Evolutionary conservation across 805 yeast species (phyloP).

Genomic region (Nakazawaea pomicola): DNA sequence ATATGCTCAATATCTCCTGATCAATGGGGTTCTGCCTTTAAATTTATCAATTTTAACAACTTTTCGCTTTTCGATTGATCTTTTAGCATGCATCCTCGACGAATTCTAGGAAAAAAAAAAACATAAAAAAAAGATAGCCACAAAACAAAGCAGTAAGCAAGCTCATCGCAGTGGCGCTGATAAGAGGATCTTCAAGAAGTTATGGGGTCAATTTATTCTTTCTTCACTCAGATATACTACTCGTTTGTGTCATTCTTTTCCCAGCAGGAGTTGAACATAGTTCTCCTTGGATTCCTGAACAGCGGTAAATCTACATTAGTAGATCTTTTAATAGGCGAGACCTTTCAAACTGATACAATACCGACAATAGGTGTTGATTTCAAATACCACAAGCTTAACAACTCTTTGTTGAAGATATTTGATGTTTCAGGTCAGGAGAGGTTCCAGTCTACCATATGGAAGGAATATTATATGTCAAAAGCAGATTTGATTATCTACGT

Average conservation of each 20-base stretch:
- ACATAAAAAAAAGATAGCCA: no score
- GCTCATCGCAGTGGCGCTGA: no score
- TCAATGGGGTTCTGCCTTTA: no score
- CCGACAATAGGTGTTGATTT: conserved; percentile 21
- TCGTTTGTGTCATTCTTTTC: conserved; percentile 4
- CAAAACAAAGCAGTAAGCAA: no score
- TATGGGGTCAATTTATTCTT: not conserved
- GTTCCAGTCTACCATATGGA: conserved; percentile 21
- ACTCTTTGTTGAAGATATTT: conserved; percentile 17
- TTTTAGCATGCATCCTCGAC: no score
- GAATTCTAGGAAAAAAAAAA: no score
- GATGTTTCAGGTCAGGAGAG: conserved; percentile 28
- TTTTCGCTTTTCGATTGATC: no score
- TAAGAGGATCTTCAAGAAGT: no score
- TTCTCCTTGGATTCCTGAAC: conserved; percentile 24
- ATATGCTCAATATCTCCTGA: no score
- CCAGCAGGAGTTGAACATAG: conserved; percentile 18
- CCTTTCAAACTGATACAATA: conserved; percentile 16
- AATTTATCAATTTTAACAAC: no score
- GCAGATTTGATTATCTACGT: conserved; percentile 20
- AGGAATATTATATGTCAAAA: conserved; percentile 8
- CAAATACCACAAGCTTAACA: conserved; percentile 7
- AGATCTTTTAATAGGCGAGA: conserved; percentile 14
- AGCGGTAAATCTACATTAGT: conserved; percentile 26
- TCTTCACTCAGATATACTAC: not conserved